Percentiles rank a stretch among this genome's conserved stretches.
Evolutionary conservation across 1,139 yeast species (phyloP).

Genomic region (Arxiozyma telluris): DNA sequence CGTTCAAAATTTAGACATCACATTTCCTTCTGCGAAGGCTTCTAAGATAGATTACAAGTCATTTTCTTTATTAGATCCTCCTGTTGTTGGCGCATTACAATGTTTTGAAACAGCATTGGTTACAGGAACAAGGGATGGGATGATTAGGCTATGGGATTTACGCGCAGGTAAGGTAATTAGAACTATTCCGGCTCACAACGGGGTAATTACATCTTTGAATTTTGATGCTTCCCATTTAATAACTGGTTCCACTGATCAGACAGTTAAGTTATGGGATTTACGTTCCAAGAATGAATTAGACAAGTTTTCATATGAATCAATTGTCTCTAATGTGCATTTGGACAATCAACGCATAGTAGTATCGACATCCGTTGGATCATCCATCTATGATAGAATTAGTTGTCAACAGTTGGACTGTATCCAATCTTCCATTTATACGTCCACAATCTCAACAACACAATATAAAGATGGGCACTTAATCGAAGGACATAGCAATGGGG

Average conservation of each 20-base stretch:
- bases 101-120: conserved; percentile 65
- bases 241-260: conserved; percentile 57
- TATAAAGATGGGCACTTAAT: conserved; percentile 55
- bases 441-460: conserved; percentile 30
- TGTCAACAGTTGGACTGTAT: conserved; percentile 48
- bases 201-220: conserved; percentile 58
- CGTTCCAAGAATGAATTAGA: conserved; percentile 55
- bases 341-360: conserved; percentile 47
- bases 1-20: conserved; percentile 26
- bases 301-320: conserved; percentile 48
- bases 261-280: conserved; percentile 63
- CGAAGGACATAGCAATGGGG: conserved; percentile 53
- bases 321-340: conserved; percentile 46
- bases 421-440: conserved; percentile 29
- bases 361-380: conserved; percentile 34
- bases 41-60: conserved; percentile 1
- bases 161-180: conserved; percentile 61
- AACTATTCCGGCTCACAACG: conserved; percentile 60
- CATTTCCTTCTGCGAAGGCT: conserved; percentile 5
- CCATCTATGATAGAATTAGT: conserved; percentile 45
- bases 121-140: conserved; percentile 68
- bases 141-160: conserved; percentile 68
- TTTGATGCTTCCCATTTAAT: conserved; percentile 56
- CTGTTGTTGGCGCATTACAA: conserved; percentile 30
- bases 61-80: conserved; percentile 5